phyloP scores from a whole-genome alignment of 2,329 filamentous ascomycete genomes.

The Scedosporium apiospermum region DNA sequence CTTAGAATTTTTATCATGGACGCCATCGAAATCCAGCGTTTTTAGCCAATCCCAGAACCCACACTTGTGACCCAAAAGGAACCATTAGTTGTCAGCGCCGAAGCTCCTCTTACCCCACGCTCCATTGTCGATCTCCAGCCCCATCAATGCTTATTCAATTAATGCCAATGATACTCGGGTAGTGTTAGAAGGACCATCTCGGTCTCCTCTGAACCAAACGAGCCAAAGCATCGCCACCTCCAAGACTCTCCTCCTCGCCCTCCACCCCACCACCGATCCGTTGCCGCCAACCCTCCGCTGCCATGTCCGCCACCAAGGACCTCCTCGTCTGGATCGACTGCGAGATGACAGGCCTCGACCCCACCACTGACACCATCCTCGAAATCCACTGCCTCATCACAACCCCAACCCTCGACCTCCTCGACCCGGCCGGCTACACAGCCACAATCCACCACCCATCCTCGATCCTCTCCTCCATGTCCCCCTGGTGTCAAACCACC shows the following conservation, averaged over 20 bases:
- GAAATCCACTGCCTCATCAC: constrained; percentile 92
- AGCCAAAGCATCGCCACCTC: no score
- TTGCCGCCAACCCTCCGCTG: not conserved
- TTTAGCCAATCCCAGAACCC: no score
- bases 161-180: no score
- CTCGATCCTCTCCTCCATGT: constrained; percentile 66
- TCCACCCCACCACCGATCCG: not conserved
- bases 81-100: no score
- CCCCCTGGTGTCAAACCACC: constrained; percentile 77
- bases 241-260: not conserved
- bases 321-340: constrained; percentile 81
- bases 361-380: constrained; percentile 72
- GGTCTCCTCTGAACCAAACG: no score
- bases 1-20: no score
- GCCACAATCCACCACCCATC: constrained; percentile 65
- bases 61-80: no score
- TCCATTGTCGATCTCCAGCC: no score
- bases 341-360: constrained; percentile 73
- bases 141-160: no score
- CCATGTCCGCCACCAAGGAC: not conserved
- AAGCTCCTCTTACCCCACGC: no score
- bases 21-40: no score
- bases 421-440: constrained; percentile 73
- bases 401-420: constrained; percentile 62
- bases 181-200: no score